Conservation (phyloP, 164 flowering plant genomes). For the Magnolia officinalis region DNA sequence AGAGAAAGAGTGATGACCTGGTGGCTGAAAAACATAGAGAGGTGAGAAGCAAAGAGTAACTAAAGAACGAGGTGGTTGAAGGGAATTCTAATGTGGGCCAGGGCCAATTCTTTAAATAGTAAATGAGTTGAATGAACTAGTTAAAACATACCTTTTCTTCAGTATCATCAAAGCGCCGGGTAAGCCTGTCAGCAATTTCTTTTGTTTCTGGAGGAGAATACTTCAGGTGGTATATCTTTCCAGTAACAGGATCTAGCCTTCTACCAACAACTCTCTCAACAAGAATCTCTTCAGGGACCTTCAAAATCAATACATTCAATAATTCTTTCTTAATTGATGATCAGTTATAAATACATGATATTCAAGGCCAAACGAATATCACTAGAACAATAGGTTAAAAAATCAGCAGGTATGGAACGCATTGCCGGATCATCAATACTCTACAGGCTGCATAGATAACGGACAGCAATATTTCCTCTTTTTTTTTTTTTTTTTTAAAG, state of each 20-base stretch:
- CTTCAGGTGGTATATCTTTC: constrained; percentile 86
- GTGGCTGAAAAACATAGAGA: not conserved
- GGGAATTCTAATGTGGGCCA: not conserved
- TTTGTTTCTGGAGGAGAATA: constrained; percentile 94
- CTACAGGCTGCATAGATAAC: too few species aligned
- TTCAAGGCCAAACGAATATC: not conserved
- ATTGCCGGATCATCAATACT: not conserved
- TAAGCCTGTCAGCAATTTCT: constrained; percentile 88
- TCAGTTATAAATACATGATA: not conserved
- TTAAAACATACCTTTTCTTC: constrained; percentile 70
- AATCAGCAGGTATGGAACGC: not conserved
- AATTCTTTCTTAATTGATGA: not conserved
- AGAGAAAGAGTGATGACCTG: not conserved
- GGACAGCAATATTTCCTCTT: too few species aligned
- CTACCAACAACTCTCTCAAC: constrained; percentile 97
- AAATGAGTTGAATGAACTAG: not conserved
- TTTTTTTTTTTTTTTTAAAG: too few species aligned
- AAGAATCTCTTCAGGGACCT: constrained; percentile 92
- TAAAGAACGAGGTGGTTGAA: not conserved
- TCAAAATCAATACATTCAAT: constrained; percentile 8
- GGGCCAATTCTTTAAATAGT: not conserved
- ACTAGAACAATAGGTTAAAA: too few species aligned
- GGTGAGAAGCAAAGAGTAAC: not conserved
- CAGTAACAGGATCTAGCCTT: constrained; percentile 95
- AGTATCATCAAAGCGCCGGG: constrained; percentile 97